Conservation (phyloP, 148 eudicot species). For the Amaranthus hypochondriacus region DNA sequence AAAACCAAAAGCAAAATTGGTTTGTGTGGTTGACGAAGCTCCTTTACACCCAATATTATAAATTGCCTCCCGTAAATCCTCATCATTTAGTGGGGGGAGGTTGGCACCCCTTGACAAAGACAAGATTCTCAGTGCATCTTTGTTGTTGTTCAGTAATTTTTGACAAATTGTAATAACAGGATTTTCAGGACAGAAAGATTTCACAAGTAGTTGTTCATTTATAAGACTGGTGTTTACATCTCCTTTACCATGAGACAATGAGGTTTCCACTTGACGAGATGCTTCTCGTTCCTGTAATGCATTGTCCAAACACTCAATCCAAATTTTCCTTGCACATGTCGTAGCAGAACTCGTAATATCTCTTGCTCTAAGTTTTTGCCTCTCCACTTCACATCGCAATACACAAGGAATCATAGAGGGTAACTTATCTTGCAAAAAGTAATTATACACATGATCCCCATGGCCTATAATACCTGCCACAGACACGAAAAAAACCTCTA, state of each 20-base stretch:
- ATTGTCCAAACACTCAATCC: conserved; percentile 58
- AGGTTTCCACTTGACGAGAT: conserved; percentile 15
- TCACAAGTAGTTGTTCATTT: conserved; percentile 29
- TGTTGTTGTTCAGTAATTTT: conserved; percentile 46
- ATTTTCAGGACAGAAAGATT: conserved; percentile 58
- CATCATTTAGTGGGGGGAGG: conserved; percentile 87
- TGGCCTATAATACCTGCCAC: conserved; percentile 74
- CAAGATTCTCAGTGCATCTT: conserved; percentile 48
- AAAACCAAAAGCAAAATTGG: conserved; percentile 58
- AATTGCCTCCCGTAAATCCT: conserved; percentile 54
- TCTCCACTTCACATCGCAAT: conserved; percentile 21
- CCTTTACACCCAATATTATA: conserved; percentile 30
- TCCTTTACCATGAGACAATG: conserved; percentile 22
- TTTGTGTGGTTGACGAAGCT: conserved; percentile 33
- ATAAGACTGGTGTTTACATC: conserved; percentile 15
- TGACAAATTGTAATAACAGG: conserved; percentile 68
- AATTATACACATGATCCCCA: conserved; percentile 74
- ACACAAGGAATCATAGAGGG: conserved; percentile 33
- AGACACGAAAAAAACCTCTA: conserved; percentile 80
- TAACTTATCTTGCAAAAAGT: conserved; percentile 43
- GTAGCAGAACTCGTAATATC: conserved; percentile 23
- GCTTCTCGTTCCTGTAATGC: conserved; percentile 36
- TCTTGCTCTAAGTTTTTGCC: conserved; percentile 21
- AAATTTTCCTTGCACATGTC: conserved; percentile 41
- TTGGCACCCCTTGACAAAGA: conserved; percentile 49